Evolutionary conservation across 2,329 filamentous ascomycete genomes (phyloP), one percentile per base, ranked within the genome.

Genomic region (Didymella pomorum): DNA sequence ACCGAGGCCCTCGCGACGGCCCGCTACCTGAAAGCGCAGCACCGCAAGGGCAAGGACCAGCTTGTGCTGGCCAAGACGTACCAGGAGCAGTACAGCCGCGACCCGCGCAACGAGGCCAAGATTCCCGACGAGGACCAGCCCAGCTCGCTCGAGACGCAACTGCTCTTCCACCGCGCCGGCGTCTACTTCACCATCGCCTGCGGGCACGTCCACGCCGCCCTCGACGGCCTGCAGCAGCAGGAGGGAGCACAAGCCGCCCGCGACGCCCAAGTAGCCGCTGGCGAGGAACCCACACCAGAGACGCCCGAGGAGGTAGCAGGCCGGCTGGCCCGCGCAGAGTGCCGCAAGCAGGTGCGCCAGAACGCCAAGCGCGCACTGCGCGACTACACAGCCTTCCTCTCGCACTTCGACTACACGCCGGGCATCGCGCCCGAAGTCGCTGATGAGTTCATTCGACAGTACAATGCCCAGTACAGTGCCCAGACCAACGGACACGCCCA

Each of bases 331-430:
- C 80, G 83, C 53, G 75, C 86, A 23, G 86, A 89, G 62, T 84
- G 85, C 43, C 84, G 89, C 43, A 92, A 90, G 73, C 78, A 84
- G 25, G 88, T 94, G 64, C 90, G 91, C 67, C 82, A 83, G 0
- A 88, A 89, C 75, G 91, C 91, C 3, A 93, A 91, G 75, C 85
- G 88, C 54, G 91, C 91, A 1, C 78, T 95, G 21, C 84, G 88
- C 58, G 91, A 95, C 76, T 93, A 90, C 71, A 80, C 88, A 67
- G 81, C 84, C 21, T 95, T 91, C 71, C 79, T 96, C 37, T 86
- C 87, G 1, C 82, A 87, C 58, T 88, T 95, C 62, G 89, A 95
- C 68, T 95, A 95, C 76, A 90, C 91, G 0, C 90, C 91, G 0
- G 85, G 90, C 47, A 76, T 91, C 41, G 84, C 89, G 8, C 76